These are phyloP conservation scores for Camellia lanceoleosa DNA, from an alignment of 148 eudicot species.

Conservation along the genomic window DNA sequence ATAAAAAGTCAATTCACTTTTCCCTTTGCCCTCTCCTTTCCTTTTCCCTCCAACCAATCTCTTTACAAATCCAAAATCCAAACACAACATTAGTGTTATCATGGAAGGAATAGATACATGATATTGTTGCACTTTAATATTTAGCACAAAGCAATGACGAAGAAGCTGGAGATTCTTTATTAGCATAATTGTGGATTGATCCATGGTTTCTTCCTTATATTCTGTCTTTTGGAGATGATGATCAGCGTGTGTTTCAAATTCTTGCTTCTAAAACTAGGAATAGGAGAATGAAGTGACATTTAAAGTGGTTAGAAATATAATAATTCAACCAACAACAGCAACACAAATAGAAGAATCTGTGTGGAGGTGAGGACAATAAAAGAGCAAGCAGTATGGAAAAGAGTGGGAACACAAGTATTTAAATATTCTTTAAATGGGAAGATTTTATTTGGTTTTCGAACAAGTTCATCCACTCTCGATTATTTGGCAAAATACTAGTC, in stretches of 20 bases:
- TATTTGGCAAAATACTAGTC: neutral
- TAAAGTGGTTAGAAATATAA: neutral
- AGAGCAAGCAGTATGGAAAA: neutral
- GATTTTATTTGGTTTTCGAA: neutral
- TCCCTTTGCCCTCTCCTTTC: too few relatives aligned
- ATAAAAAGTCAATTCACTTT: too few relatives aligned
- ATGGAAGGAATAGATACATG: too few relatives aligned
- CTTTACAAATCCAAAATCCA: too few relatives aligned
- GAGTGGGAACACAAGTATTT: neutral
- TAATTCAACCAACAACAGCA: neutral
- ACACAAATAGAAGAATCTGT: neutral
- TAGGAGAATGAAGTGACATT: neutral
- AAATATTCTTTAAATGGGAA: neutral
- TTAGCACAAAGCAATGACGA: too few relatives aligned
- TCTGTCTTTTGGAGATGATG: neutral
- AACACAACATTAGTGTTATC: too few relatives aligned
- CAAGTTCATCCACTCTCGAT: neutral
- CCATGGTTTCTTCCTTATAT: neutral
- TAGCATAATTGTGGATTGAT: neutral
- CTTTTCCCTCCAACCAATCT: too few relatives aligned
- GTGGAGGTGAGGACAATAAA: neutral
- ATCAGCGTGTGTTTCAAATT: neutral
- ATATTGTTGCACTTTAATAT: too few relatives aligned
- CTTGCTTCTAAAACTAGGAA: neutral
- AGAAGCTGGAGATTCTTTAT: too few relatives aligned